Percentiles rank a stretch among this genome's conserved stretches.
These are phyloP conservation scores for Hypomontagnella submonticulosa DNA, from an alignment of 495 filamentous ascomycete species.

Conservation along the genomic window DNA sequence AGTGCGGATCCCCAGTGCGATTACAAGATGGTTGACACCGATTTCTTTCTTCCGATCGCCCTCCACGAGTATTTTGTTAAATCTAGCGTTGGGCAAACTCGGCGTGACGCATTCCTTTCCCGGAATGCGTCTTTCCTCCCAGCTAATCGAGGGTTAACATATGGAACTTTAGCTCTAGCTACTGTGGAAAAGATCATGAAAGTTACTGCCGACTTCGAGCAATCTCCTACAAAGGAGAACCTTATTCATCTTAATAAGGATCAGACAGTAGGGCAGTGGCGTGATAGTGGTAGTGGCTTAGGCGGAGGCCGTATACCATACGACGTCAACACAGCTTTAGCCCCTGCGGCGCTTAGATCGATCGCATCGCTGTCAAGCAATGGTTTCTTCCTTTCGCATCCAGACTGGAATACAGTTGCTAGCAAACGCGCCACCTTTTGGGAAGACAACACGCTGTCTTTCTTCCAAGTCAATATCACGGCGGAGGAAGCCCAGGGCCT, in stretches of 20 bases:
- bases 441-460: slow-evolving; percentile 69
- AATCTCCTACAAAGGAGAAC: slow-evolving; percentile 56
- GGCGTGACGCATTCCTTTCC: slow-evolving; percentile 60
- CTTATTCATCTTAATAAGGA: slow-evolving; percentile 66
- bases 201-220: slow-evolving; percentile 62
- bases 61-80: slow-evolving; percentile 69
- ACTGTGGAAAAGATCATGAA: slow-evolving; percentile 69
- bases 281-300: slow-evolving; percentile 69
- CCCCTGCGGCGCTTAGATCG: slow-evolving; percentile 68
- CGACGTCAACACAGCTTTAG: slow-evolving; percentile 73
- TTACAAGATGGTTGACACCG: slow-evolving; percentile 75
- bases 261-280: slow-evolving; percentile 71
- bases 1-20: slow-evolving; percentile 66
- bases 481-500: slow-evolving; percentile 54
- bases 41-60: slow-evolving; percentile 68
- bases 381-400: slow-evolving; percentile 61
- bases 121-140: slow-evolving; percentile 59
- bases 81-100: slow-evolving; percentile 54
- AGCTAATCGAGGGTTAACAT: slow-evolving; percentile 62
- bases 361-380: slow-evolving; percentile 63
- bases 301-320: slow-evolving; percentile 72
- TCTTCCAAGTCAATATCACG: slow-evolving; percentile 66
- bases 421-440: slow-evolving; percentile 66
- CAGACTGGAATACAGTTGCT: slow-evolving; percentile 60
- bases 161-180: slow-evolving; percentile 60